Conservation (phyloP, 2,329 filamentous ascomycete species). For the Daldinia sp. region DNA sequence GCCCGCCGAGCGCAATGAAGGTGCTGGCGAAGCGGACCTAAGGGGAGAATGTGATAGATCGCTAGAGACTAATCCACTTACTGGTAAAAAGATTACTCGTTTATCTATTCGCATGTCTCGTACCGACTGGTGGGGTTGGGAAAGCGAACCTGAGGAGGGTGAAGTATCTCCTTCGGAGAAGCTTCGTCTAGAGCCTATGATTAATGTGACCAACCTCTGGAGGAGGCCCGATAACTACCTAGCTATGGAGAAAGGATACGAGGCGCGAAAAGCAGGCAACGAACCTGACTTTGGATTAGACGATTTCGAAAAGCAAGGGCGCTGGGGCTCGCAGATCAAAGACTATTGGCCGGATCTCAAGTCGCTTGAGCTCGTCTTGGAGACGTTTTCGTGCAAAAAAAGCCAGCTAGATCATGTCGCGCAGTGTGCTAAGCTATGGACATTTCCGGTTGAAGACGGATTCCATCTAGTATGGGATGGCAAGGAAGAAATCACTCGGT, state of each 20-base stretch:
- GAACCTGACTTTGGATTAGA: constrained; percentile 42
- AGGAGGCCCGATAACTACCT: constrained; percentile 5
- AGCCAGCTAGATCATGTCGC: constrained; percentile 39
- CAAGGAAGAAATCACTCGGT: constrained; percentile 29
- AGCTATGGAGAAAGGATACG: constrained; percentile 40
- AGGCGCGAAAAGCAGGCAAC: constrained; percentile 37
- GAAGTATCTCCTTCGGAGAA: constrained; percentile 15
- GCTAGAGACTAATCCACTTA: background rate
- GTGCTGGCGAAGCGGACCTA: background rate
- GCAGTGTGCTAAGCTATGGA: constrained; percentile 43
- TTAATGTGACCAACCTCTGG: constrained; percentile 32
- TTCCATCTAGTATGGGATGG: constrained; percentile 39
- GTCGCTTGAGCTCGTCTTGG: constrained; percentile 40
- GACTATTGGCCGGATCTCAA: constrained; percentile 42
- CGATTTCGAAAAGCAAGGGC: constrained; percentile 37
- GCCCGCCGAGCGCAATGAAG: constrained; percentile 2
- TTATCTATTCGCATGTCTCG: constrained; percentile 40
- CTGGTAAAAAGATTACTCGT: constrained; percentile 36
- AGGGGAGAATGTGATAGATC: background rate
- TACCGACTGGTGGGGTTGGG: constrained; percentile 44
- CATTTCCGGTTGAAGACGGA: constrained; percentile 36
- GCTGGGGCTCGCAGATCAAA: constrained; percentile 41
- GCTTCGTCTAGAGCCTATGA: constrained; percentile 43
- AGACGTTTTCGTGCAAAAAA: constrained; percentile 40
- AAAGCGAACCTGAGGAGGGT: constrained; percentile 17